Conservation (phyloP, 106 monocot genomes). For the Vanilla planifolia region DNA sequence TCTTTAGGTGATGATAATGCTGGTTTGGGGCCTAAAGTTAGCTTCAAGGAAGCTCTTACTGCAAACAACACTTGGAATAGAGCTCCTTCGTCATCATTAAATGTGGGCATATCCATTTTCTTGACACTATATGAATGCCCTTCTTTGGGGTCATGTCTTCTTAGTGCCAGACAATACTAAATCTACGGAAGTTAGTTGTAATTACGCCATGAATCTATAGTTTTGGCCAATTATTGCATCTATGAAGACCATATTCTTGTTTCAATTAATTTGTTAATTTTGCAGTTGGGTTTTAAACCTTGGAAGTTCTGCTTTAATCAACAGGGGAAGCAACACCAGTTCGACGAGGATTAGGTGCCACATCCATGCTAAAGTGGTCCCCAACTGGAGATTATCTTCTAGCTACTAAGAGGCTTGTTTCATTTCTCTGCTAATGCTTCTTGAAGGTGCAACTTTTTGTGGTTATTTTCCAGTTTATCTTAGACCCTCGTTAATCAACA, state of each 20-base stretch:
- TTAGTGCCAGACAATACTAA: no score
- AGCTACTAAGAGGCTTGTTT: slow-evolving; percentile 69
- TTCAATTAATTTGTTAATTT: background rate
- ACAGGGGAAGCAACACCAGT: slow-evolving; percentile 83
- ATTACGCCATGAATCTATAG: no score
- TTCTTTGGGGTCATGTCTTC: no score
- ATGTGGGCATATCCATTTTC: no score
- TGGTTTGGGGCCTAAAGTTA: no score
- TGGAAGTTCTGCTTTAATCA: slow-evolving; percentile 2
- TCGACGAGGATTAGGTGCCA: slow-evolving; percentile 76
- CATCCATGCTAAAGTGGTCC: slow-evolving; percentile 89
- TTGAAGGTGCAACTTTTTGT: background rate
- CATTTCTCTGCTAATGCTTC: background rate
- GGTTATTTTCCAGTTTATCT: background rate
- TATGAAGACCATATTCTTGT: background rate
- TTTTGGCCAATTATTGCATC: no score
- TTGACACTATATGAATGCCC: no score
- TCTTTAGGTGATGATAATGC: no score
- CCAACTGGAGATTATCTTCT: slow-evolving; percentile 89
- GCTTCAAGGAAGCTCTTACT: no score
- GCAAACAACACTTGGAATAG: no score
- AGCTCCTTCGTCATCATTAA: no score
- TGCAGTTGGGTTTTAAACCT: background rate
- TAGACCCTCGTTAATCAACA: slow-evolving; percentile 19
- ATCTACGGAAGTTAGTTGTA: no score